These are phyloP conservation scores for Colletotrichum sp. DNA, from an alignment of 2,329 filamentous ascomycete genomes.

Conservation along the genomic window DNA sequence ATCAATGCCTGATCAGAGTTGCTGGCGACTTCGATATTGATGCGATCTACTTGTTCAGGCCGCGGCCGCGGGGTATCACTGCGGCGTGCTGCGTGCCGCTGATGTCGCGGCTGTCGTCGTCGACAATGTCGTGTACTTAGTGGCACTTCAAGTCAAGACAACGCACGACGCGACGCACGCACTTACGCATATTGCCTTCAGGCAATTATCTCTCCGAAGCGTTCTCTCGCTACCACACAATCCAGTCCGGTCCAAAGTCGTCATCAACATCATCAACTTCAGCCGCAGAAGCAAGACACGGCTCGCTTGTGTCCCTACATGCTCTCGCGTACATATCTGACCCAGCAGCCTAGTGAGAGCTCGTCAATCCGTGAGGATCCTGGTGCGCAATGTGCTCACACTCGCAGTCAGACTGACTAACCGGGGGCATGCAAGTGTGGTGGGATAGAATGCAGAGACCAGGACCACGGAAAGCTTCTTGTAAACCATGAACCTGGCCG, in stretches of 20 bases:
- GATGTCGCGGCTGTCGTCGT: not conserved
- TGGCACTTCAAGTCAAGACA: not conserved
- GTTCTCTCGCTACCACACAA: not conserved
- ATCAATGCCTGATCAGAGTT: not conserved
- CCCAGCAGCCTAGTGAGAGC: not conserved
- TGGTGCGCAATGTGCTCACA: not conserved
- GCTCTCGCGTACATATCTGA: not conserved
- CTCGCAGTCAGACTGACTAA: conserved; percentile 5
- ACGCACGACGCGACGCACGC: conserved; percentile 3
- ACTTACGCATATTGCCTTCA: not conserved
- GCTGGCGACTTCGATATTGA: not conserved
- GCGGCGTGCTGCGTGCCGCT: not conserved
- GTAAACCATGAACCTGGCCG: conserved; percentile 14
- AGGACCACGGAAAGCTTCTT: conserved; percentile 18
- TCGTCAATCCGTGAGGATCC: not conserved
- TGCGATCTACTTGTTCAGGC: not conserved
- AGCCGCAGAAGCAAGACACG: not conserved
- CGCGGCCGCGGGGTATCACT: not conserved
- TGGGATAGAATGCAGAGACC: conserved; percentile 15
- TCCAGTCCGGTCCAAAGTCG: not conserved
- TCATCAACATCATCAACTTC: not conserved
- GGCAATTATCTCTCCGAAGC: not conserved
- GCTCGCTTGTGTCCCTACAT: not conserved
- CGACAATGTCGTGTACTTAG: not conserved
- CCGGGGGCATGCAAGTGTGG: conserved; percentile 12